phyloP scores from a whole-genome alignment of 768 basidiomycete species.

The Collybia sordida region DNA sequence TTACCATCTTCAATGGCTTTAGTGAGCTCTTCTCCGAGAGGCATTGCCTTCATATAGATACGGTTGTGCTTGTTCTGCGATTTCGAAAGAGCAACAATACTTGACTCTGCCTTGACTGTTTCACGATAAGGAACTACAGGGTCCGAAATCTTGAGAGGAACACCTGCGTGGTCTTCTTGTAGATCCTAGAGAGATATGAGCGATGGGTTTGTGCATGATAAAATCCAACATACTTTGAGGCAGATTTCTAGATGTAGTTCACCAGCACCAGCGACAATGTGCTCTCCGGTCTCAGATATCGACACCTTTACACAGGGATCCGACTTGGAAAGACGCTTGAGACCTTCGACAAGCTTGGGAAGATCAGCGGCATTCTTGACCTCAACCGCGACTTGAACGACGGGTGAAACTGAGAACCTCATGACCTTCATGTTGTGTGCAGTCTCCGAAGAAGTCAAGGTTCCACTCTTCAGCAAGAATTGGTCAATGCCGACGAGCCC shows the following conservation, averaged over 20 bases:
- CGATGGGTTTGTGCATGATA: background rate
- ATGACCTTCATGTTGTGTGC: conserved; percentile 99
- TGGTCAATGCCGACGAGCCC: conserved; percentile 99
- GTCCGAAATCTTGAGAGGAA: conserved; percentile 96
- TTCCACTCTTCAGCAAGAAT: conserved; percentile 99
- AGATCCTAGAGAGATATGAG: conserved; percentile 63
- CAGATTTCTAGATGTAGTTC: conserved; percentile 99
- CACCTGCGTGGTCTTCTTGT: conserved; percentile 98
- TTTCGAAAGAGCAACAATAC: conserved; percentile 94
- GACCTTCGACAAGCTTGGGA: conserved; percentile 98
- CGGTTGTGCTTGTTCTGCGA: conserved; percentile 99
- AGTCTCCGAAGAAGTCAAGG: conserved; percentile 94
- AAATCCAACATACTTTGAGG: conserved; percentile 67
- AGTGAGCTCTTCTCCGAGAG: conserved; percentile 91
- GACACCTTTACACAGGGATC: conserved; percentile 98
- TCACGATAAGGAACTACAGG: conserved; percentile 97
- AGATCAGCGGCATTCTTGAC: conserved; percentile 99
- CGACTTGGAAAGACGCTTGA: conserved; percentile 99
- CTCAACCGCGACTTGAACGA: conserved; percentile 98
- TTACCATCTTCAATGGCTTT: conserved; percentile 87
- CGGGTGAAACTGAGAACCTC: conserved; percentile 99
- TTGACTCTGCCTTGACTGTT: conserved; percentile 94
- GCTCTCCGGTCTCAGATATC: conserved; percentile 90
- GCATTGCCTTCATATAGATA: conserved; percentile 89
- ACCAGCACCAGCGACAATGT: conserved; percentile 99